Conservation (phyloP, 139 green algal genomes). For the Picochlorum sp. region DNA sequence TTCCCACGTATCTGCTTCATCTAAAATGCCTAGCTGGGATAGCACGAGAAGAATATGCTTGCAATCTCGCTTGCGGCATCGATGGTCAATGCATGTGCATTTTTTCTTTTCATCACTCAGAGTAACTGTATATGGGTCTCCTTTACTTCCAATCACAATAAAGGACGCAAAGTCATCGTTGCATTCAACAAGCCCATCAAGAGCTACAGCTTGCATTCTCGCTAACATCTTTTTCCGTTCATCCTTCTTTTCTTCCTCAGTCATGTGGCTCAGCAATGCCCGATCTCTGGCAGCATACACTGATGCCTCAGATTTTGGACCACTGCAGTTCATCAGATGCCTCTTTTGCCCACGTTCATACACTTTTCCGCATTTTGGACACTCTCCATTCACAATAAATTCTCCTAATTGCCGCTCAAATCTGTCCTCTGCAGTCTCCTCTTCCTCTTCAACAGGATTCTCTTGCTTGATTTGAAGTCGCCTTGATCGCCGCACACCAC, state of each 20-base stretch:
- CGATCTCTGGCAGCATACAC: background rate
- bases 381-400: slow-evolving; percentile 17
- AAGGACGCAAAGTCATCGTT: slow-evolving; percentile 12
- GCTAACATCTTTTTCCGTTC: slow-evolving; percentile 19
- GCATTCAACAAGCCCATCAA: slow-evolving; percentile 17
- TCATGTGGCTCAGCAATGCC: slow-evolving; percentile 6
- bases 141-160: slow-evolving; percentile 18
- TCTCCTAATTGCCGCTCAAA: slow-evolving; percentile 21
- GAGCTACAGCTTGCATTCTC: slow-evolving; percentile 18
- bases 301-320: background rate
- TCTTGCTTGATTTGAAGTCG: background rate
- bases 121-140: slow-evolving; percentile 26
- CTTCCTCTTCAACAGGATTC: background rate
- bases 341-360: slow-evolving; percentile 6
- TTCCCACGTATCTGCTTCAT: slow-evolving; percentile 1
- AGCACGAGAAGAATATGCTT: slow-evolving; percentile 29
- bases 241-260: slow-evolving; percentile 19
- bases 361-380: slow-evolving; percentile 22
- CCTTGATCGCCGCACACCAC: background rate
- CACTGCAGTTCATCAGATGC: slow-evolving; percentile 13
- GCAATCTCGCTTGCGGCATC: slow-evolving; percentile 29
- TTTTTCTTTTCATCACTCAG: slow-evolving; percentile 19
- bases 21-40: slow-evolving; percentile 5
- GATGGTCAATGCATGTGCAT: slow-evolving; percentile 26
- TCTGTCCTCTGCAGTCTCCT: slow-evolving; percentile 14